Evolutionary conservation across 176 grass and related monocot genomes (phyloP).

Genomic region (Aegilops speltoides): DNA sequence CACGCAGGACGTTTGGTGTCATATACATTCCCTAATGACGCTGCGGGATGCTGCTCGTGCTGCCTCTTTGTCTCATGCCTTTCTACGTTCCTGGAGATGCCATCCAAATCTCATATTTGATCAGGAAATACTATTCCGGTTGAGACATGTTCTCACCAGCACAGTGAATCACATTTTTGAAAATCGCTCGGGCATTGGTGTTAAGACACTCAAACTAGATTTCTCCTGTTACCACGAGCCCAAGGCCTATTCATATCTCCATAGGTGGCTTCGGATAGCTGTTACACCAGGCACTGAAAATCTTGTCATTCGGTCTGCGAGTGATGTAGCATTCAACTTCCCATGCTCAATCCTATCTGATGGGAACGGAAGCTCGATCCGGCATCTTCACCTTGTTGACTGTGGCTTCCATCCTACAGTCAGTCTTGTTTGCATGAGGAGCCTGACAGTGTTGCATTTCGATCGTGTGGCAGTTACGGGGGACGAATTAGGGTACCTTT

Average conservation of each 20-base stretch:
- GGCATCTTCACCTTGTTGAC: not conserved
- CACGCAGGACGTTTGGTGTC: not conserved
- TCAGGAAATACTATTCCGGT: not conserved
- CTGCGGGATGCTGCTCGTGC: not conserved
- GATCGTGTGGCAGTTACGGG: not conserved
- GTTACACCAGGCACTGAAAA: not conserved
- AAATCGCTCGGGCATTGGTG: not conserved
- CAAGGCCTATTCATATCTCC: not conserved
- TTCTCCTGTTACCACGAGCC: not conserved
- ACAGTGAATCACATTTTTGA: not conserved
- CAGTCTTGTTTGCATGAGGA: not conserved
- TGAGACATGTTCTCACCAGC: not conserved
- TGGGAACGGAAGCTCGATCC: not conserved
- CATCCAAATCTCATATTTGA: slow-evolving; percentile 1
- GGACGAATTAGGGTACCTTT: not conserved
- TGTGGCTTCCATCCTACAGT: not conserved
- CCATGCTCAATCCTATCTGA: not conserved
- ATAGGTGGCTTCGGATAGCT: not conserved
- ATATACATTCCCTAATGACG: slow-evolving; percentile 6
- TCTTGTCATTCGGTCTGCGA: not conserved
- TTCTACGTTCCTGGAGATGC: not conserved
- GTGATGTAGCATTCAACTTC: not conserved
- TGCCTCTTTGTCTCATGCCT: not conserved
- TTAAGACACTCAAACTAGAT: not conserved
- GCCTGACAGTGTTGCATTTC: not conserved